phyloP scores from a whole-genome alignment of 805 yeast genomes.

The Suhomyces canberraensis region DNA sequence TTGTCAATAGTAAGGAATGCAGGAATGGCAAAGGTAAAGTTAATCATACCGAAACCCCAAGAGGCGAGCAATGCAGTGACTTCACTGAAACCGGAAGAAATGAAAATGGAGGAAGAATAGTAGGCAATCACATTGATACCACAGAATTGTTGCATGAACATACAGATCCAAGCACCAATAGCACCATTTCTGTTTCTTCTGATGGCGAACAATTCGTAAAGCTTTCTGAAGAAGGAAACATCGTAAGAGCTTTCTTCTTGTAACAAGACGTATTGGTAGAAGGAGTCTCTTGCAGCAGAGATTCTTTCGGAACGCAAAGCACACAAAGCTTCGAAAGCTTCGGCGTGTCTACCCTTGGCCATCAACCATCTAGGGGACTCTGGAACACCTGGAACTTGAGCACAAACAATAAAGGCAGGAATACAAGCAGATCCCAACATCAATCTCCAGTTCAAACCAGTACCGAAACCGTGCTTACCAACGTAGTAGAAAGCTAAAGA shows the following conservation, averaged over 20 bases:
- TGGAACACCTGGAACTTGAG: constrained; percentile 53
- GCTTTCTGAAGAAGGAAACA: constrained; percentile 43
- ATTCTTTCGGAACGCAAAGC: constrained; percentile 45
- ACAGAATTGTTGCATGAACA: constrained; percentile 90
- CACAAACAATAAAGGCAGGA: constrained; percentile 53
- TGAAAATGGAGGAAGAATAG: constrained; percentile 75
- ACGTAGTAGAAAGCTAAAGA: constrained; percentile 58
- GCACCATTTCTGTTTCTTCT: constrained; percentile 85
- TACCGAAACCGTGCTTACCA: constrained; percentile 42
- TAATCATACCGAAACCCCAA: constrained; percentile 82
- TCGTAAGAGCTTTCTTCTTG: constrained; percentile 56
- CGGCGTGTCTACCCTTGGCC: constrained; percentile 45
- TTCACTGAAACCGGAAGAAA: constrained; percentile 60
- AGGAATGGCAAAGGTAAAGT: constrained; percentile 78
- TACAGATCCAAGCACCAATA: constrained; percentile 73
- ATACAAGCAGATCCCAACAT: constrained; percentile 64
- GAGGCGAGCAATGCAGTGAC: constrained; percentile 71
- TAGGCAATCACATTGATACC: constrained; percentile 88
- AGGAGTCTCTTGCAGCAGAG: constrained; percentile 64
- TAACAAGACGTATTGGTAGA: constrained; percentile 54
- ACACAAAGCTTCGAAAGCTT: constrained; percentile 49
- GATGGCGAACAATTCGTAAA: constrained; percentile 59
- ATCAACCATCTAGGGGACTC: constrained; percentile 73
- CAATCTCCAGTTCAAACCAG: constrained; percentile 55
- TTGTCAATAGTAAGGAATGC: constrained; percentile 78